Evolutionary conservation across 495 filamentous ascomycete species (phyloP).

Genomic region (Thozetella sp.): DNA sequence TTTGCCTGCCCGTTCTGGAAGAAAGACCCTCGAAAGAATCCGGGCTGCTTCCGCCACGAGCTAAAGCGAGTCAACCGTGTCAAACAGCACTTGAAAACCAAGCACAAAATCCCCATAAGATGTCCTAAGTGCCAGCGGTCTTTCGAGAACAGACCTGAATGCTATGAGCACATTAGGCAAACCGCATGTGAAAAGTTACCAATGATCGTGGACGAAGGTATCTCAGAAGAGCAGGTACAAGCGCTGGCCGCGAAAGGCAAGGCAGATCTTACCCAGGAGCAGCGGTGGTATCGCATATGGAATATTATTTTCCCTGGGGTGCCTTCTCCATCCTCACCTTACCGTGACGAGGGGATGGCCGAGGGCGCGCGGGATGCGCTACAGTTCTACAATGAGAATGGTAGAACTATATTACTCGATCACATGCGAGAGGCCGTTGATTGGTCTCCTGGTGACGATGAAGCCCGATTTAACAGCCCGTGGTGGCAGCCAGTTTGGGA

Average conservation of each 20-base stretch:
- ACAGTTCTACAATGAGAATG: not conserved
- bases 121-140: not conserved
- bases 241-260: not conserved
- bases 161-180: not conserved
- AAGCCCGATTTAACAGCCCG: not conserved
- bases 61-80: not conserved
- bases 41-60: not conserved
- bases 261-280: not conserved
- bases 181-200: not conserved
- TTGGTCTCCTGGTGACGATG: not conserved
- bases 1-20: not conserved
- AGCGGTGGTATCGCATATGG: not conserved
- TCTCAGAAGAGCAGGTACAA: not conserved
- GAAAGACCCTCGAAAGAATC: not conserved
- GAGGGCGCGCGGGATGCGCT: not conserved
- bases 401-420: not conserved
- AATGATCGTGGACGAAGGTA: not conserved
- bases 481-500: not conserved
- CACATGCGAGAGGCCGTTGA: not conserved
- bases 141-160: not conserved
- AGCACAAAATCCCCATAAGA: not conserved
- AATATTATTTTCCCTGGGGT: not conserved
- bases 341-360: not conserved
- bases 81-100: not conserved
- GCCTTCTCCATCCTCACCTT: not conserved